phyloP scores from a whole-genome alignment of 2,329 filamentous ascomycete species.

The Nothopassalora personata region DNA sequence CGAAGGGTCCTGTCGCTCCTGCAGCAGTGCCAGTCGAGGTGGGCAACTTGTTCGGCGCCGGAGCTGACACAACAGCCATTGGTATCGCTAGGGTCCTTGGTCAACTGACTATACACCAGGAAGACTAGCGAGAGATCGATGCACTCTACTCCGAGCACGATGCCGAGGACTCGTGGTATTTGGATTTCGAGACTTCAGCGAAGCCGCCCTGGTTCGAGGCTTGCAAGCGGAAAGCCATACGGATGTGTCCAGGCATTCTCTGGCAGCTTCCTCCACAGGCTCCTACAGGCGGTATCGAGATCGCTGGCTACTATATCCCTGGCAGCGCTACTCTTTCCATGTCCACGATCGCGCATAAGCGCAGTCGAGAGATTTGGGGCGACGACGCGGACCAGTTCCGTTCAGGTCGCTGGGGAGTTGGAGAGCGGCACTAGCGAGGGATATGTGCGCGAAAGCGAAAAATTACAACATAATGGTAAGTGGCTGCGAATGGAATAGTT shows the following conservation, averaged over 20 bases:
- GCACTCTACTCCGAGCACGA: neutral
- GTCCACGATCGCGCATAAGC: no score
- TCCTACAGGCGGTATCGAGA: no score
- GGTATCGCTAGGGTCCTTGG: neutral
- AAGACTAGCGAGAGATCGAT: neutral
- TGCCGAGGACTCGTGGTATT: neutral
- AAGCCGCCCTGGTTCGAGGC: neutral
- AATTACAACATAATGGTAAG: no score
- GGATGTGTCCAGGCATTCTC: neutral
- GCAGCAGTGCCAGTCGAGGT: slow-evolving; percentile 12
- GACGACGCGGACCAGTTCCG: no score
- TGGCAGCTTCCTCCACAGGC: no score
- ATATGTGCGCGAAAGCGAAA: no score
- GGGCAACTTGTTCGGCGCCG: slow-evolving; percentile 13
- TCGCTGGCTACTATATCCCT: no score
- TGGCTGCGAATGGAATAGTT: no score
- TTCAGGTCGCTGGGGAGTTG: no score
- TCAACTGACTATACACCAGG: neutral
- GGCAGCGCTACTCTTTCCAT: no score
- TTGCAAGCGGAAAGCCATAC: neutral
- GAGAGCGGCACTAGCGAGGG: no score
- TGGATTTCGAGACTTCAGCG: neutral
- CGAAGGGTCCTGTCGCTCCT: slow-evolving; percentile 3
- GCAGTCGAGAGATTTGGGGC: no score
- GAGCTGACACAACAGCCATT: slow-evolving; percentile 13